Evolutionary conservation across 2,329 filamentous ascomycete genomes (phyloP), one percentile per base, ranked within the genome.

Genomic region (Botrytis deweyae): DNA sequence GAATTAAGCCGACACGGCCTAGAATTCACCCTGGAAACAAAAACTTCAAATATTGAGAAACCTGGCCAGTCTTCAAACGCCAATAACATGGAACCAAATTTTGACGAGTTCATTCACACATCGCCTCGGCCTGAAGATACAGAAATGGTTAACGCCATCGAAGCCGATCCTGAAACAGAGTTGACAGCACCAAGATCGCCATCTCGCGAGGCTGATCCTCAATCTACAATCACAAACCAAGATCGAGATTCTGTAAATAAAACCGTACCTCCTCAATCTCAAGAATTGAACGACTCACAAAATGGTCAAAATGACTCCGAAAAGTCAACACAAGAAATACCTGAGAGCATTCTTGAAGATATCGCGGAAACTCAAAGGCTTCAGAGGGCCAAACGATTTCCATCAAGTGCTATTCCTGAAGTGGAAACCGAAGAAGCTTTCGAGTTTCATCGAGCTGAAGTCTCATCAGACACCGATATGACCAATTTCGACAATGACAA

Each of bases 121-220:
- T 58, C 49, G 14, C 9, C 66, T 4, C 49, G 33, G 36, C 49
- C 38, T 69, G 49, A 25, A 69, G 49, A 58, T 44, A 58, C 49
- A 58, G 49, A 58, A 69, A 69, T 69, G 49, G 10, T 42, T 8
- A 38, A 69, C 55, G 25, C 49, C 29, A 12, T 69, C n/a, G 49
- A 58, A 44, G n/a, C n/a, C 10, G n/a, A 68, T 18, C 49, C 38
- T 40, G 49, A 58, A n/a, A 1, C 12, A 69, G 3, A 33, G 20
- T 25, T 63, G 25, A 16, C 12, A 25, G 6, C 61, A 42, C 5
- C n/a, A 29, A 58, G 49, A 58, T 58, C 36, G 38, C 6, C 36
- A 44, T 69, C 49, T 16, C 36, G 49, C 10, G 12, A 58, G n/a
- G 38, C 18, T 42, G 10, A 16, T 44, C 38, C 36, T 33, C 36